Base-by-base conservation (phyloP, 192 early-diverging fungal genomes). In the Rhizoclosmatium sp. region DNA sequence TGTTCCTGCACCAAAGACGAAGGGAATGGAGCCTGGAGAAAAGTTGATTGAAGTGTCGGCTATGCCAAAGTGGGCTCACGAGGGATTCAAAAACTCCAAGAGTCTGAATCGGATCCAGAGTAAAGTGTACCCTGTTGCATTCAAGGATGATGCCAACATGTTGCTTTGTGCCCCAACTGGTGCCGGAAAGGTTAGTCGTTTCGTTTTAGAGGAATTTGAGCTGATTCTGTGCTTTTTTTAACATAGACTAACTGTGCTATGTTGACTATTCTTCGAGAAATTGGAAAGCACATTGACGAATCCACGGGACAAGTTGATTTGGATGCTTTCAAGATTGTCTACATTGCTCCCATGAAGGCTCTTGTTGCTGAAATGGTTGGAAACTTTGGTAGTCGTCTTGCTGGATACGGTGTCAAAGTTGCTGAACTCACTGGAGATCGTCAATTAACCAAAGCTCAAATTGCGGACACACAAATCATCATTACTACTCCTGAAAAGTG, bases 271-370 rank as follows among this genome's bases (percentile, higher is more conserved):
- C 89, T 99, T 31, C 92, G 93, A 65, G 93, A 95, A 79, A 89
- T 99, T 56, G 91, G 89, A 48, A 92, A 96, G 83, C 87, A 95
- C 84, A 88, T 92, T 47, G 87, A 97, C 68, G 85, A 87, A 3
- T 83, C 83, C 4, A 92, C 92, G 3, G 94, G 94, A n/a, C 72
- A 83, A 2, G 91, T 98, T 64, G 89, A 92, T 51, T 78, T 91
- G 54, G 95, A 96, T 78, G 76, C 81, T 0, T 99, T 99, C 90
- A 99, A 99, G 85, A 96, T 99, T 82, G 94, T 99, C 56, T 99
- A 99, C 85, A 92, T 99, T 85, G 98, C 98, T 12, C 98, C 98
- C 16, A 99, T 99, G 98, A 99, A 99, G 80, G 98, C 98, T 5
- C 87, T 99, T 69, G 98, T 98, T n/a, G 92, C 94, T 58, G 98